Base-by-base conservation (phyloP, 108 stramenopile species). In the Nannochloropsis salina region DNA sequence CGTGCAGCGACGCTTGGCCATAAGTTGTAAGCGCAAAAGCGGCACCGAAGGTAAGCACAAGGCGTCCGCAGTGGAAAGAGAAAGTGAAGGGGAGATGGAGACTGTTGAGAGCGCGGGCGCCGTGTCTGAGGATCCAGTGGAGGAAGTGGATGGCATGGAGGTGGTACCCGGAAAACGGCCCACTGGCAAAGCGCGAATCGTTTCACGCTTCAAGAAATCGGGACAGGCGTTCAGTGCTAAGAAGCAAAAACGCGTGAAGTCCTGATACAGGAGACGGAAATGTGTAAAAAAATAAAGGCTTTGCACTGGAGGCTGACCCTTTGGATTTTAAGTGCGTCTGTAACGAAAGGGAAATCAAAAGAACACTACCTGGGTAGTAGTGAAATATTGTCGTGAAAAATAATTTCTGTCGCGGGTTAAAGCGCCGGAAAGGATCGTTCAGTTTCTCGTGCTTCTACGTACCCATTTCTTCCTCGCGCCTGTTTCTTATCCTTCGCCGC, bases 171-270 rank as follows among this genome's bases (percentile, higher is more conserved):
- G 61, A 4, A 74, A 74, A n/a, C 1, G 61, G 61, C 20, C 61
- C 61, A 74, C 61, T 15, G 61, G 61, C 61, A 74, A 74, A n/a
- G 61, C 61, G 6, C 61, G 61, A 15, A 8, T 6, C 61, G 8
- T 74, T 15, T 74, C 61, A 74, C 61, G 61, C 20, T 74, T 74
- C 61, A 74, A 74, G 61, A 74, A 74, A n/a, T 74, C 61, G 4
- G 61, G 61, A 6, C 61, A 74, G 61, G 61, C 61, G 61, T 74
- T n/a, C 61, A 74, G 61, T 74, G 61, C 61, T n/a, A 74, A 74
- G 8, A 74, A 74, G 61, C 61, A 74, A n/a, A 74, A 74, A 21
- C 44, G 42, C 21, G 44, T 82, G 20, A 82, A 45, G 44, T 20
- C 9, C 31, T 31, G 31, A 31, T 31, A 31, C 31, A 31, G 31